phyloP scores from a whole-genome alignment of 2,329 filamentous ascomycete genomes.

The Chrysoporthe deuterocubensis region DNA sequence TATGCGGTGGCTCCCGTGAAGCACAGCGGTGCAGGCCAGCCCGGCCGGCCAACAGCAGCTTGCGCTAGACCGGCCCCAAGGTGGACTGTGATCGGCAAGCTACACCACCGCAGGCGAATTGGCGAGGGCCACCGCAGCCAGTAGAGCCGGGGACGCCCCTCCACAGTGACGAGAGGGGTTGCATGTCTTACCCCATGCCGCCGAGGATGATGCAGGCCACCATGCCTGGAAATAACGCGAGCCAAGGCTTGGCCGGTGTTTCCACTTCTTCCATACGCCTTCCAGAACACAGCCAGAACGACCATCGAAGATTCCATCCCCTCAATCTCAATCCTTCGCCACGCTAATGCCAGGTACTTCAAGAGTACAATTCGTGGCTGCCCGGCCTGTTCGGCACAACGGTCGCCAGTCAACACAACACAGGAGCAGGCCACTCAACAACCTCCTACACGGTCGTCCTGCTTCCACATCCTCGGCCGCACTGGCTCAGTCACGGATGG shows the following conservation, averaged over 20 bases:
- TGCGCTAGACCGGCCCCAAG: background rate
- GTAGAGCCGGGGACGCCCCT: background rate
- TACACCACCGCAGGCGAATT: constrained; percentile 1
- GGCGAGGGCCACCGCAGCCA: constrained; percentile 9
- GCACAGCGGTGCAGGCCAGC: background rate
- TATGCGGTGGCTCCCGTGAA: background rate
- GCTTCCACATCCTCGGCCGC: background rate
- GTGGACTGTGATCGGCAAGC: constrained; percentile 9
- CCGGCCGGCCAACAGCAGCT: background rate
- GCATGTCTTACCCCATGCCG: background rate
- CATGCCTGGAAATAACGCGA: constrained; percentile 5
- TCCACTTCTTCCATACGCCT: constrained; percentile 18
- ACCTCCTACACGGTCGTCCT: background rate
- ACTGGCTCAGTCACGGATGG: background rate
- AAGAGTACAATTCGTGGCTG: background rate
- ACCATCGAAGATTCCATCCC: constrained; percentile 9
- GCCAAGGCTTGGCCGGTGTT: constrained; percentile 12
- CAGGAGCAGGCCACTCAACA: background rate
- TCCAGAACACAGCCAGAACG: constrained; percentile 20
- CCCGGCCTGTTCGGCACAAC: background rate
- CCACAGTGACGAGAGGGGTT: constrained; percentile 6
- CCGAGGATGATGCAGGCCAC: constrained; percentile 6
- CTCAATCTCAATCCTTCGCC: background rate
- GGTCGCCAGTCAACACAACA: background rate
- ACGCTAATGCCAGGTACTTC: constrained; percentile 23